Conservation (phyloP, 2,329 filamentous ascomycete species). For the Ophiocordyceps polyrhachis-furcata region DNA sequence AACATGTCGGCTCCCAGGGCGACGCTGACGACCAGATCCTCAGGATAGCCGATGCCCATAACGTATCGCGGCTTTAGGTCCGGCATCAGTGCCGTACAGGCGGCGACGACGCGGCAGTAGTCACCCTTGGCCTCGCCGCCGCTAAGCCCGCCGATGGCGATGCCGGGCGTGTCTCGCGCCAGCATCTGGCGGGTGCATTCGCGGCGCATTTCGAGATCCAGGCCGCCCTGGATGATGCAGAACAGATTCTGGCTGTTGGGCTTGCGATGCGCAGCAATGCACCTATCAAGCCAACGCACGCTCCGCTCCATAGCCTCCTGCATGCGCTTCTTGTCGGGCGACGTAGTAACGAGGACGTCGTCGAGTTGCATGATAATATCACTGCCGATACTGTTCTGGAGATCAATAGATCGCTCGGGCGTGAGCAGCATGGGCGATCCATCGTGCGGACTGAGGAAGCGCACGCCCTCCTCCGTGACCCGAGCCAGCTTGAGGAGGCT, state of each 20-base stretch:
- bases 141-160: constrained; percentile 86
- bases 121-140: constrained; percentile 88
- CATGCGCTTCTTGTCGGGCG: constrained; percentile 74
- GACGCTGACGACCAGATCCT: constrained; percentile 84
- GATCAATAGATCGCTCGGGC: constrained; percentile 85
- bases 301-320: constrained; percentile 88
- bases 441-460: constrained; percentile 92
- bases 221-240: constrained; percentile 92
- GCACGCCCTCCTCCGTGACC: constrained; percentile 87
- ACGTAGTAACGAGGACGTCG: constrained; percentile 93
- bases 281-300: constrained; percentile 88
- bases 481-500: constrained; percentile 83
- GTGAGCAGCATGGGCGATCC: constrained; percentile 91
- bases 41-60: constrained; percentile 96
- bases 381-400: constrained; percentile 93
- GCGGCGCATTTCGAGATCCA: constrained; percentile 70
- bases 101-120: constrained; percentile 76
- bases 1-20: constrained; percentile 98
- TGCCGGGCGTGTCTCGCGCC: constrained; percentile 76
- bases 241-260: constrained; percentile 80
- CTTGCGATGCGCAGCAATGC: constrained; percentile 74
- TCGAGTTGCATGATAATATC: constrained; percentile 99
- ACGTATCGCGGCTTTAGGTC: constrained; percentile 93
- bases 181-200: constrained; percentile 82
- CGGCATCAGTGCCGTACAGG: constrained; percentile 71